These are phyloP conservation scores for Mycena vitilis DNA, from an alignment of 768 basidiomycete species.

Conservation along the genomic window DNA sequence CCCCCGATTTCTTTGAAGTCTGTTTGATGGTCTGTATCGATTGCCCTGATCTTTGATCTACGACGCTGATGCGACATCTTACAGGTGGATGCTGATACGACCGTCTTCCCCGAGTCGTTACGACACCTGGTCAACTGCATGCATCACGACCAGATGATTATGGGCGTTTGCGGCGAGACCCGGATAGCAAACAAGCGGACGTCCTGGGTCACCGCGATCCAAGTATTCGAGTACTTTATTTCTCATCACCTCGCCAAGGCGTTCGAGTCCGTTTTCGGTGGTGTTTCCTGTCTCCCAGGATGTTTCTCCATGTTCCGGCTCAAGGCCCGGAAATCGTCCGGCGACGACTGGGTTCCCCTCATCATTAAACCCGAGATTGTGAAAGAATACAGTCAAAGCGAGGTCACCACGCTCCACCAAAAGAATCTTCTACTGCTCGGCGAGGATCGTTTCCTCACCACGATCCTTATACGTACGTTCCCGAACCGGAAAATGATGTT, in stretches of 20 bases:
- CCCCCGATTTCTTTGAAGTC: constrained; percentile 98
- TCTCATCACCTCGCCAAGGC: constrained; percentile 98
- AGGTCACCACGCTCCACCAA: constrained; percentile 95
- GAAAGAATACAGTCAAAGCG: constrained; percentile 94
- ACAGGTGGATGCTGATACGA: constrained; percentile 98
- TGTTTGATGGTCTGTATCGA: constrained; percentile 85
- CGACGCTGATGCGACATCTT: constrained; percentile 16
- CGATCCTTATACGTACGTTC: constrained; percentile 95
- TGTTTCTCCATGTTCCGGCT: constrained; percentile 99
- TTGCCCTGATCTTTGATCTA: constrained; percentile 24
- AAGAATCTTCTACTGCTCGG: constrained; percentile 97
- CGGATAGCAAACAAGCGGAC: constrained; percentile 98
- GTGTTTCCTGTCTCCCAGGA: constrained; percentile 99
- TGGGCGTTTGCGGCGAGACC: constrained; percentile 99
- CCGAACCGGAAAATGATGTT: constrained; percentile 99
- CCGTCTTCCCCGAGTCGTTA: constrained; percentile 91
- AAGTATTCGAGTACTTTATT: constrained; percentile 99
- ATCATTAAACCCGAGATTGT: constrained; percentile 98
- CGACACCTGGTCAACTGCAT: constrained; percentile 95
- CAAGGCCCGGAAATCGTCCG: constrained; percentile 88
- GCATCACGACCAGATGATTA: constrained; percentile 98
- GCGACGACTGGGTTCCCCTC: constrained; percentile 97
- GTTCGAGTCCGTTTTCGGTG: constrained; percentile 98
- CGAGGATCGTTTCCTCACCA: constrained; percentile 99
- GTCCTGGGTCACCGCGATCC: constrained; percentile 98